phyloP scores from a whole-genome alignment of 805 yeast genomes.

The Limtongia smithiae region DNA sequence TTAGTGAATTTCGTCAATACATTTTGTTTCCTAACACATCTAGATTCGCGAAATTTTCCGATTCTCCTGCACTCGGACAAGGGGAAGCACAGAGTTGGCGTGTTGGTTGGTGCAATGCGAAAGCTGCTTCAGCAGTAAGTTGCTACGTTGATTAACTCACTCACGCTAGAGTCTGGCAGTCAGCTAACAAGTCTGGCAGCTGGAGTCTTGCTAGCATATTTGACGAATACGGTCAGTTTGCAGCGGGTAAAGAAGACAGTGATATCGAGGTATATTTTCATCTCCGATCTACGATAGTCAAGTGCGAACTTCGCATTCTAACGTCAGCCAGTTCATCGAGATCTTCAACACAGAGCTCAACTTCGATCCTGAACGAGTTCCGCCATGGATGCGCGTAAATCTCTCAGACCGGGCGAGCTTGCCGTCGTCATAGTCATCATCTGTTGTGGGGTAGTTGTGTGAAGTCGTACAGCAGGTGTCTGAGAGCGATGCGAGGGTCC shows the following conservation, averaged over 20 bases:
- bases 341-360: constrained; percentile 60
- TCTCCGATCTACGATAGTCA: not conserved
- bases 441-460: too few relatives aligned
- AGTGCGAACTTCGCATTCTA: not conserved
- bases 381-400: constrained; percentile 53
- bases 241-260: constrained; percentile 88
- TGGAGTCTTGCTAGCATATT: constrained; percentile 93
- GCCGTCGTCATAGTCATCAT: too few relatives aligned
- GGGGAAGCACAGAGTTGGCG: constrained; percentile 96
- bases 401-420: not conserved
- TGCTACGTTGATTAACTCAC: too few relatives aligned
- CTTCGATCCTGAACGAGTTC: constrained; percentile 49
- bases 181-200: too few relatives aligned
- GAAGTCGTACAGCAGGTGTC: too few relatives aligned
- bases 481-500: too few relatives aligned
- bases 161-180: not conserved
- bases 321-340: constrained; percentile 58
- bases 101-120: constrained; percentile 85
- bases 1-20: not conserved
- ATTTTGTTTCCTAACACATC: not conserved
- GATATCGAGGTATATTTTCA: constrained; percentile 58
- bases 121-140: constrained; percentile 59
- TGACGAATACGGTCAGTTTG: constrained; percentile 89
- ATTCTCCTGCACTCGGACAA: constrained; percentile 87
- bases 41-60: constrained; percentile 66